Percentiles rank a stretch among this genome's conserved stretches.
These are phyloP conservation scores for Kodamaea alishanica DNA, from an alignment of 1,139 yeast genomes.

Conservation along the genomic window DNA sequence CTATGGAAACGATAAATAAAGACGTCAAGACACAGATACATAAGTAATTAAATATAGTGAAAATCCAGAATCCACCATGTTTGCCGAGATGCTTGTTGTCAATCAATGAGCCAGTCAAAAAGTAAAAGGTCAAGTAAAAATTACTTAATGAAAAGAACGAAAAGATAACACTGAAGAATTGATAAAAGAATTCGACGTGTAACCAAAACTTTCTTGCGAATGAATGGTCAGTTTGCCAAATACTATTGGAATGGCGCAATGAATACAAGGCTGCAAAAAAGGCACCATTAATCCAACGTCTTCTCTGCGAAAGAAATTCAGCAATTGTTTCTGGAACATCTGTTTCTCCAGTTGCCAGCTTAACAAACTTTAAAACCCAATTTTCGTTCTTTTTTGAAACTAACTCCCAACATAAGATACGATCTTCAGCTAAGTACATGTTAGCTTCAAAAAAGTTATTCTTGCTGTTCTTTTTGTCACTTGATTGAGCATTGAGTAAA, in stretches of 20 bases:
- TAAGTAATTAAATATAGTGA: conserved; percentile 78
- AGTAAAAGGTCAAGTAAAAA: conserved; percentile 87
- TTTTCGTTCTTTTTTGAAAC: conserved; percentile 82
- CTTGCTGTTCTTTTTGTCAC: conserved; percentile 35
- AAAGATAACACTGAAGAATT: conserved; percentile 68
- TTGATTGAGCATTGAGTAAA: conserved; percentile 31
- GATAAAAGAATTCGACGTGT: conserved; percentile 81
- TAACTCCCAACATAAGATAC: conserved; percentile 95
- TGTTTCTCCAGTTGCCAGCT: conserved; percentile 92
- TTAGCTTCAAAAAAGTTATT: conserved; percentile 88
- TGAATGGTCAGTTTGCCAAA: conserved; percentile 88
- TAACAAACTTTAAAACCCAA: conserved; percentile 92
- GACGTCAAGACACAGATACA: conserved; percentile 79
- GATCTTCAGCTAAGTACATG: conserved; percentile 96
- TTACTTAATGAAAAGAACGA: conserved; percentile 90
- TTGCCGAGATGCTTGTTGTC: conserved; percentile 52
- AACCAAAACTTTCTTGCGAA: conserved; percentile 68
- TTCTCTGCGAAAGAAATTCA: conserved; percentile 89
- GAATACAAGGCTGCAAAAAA: conserved; percentile 93
- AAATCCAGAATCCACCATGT: conserved; percentile 72
- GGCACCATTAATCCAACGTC: conserved; percentile 98
- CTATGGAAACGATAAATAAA: conserved; percentile 86
- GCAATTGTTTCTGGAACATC: conserved; percentile 93
- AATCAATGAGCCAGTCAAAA: conserved; percentile 82
- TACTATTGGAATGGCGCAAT: conserved; percentile 69